Base-by-base conservation (phyloP, 2,329 filamentous ascomycete genomes). In the Rhinocladiella similis region DNA sequence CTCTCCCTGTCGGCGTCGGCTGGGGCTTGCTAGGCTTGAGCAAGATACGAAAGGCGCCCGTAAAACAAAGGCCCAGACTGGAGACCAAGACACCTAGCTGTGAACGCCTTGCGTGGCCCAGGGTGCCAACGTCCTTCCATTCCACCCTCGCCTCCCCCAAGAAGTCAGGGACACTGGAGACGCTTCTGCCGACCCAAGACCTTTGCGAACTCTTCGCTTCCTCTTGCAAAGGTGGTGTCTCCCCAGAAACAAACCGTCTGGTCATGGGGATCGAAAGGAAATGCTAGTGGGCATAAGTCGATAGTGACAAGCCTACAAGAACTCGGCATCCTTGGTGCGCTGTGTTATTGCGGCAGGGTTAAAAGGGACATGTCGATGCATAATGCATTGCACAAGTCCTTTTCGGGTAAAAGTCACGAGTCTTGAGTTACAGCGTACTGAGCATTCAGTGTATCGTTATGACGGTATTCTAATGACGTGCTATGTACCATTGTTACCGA, bases 361-460 rank as follows among this genome's bases (percentile, higher is more conserved):
- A n/a, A n/a, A n/a, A n/a, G n/a, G n/a, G n/a, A n/a, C n/a, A n/a
- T 27, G 42, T 3, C 6, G 25, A 19, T 48, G 53, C 53, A 54
- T 54, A 54, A 54, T 22, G 48, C 53, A 36, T 27, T 22, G 53
- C 53, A 54, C 47, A 54, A 54, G 6, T 50, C 53, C 46, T 14
- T 9, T 35, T 45, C 39, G 16, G 46, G 53, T 50, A 22, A 50
- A 38, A 25, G 22, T 41, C 5, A 13, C 35, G 3, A 27, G 36
- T 33, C 14, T 6, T 18, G 36, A 42, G 18, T 51, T 10, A 29
- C 16, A 19, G 41, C 3, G 10, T 50, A 33, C 10, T 12, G 29
- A 10, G 10, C n/a, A n/a, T 33, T 12, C 10, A 12, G 2, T 7
- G 10, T 33, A 10, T 33, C 10, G 29, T 9, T 12, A 33, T 33